Evolutionary conservation across 192 early-diverging fungal genomes (phyloP), one percentile per base, ranked within the genome.

Genomic region (Umbelopsis vinacea): DNA sequence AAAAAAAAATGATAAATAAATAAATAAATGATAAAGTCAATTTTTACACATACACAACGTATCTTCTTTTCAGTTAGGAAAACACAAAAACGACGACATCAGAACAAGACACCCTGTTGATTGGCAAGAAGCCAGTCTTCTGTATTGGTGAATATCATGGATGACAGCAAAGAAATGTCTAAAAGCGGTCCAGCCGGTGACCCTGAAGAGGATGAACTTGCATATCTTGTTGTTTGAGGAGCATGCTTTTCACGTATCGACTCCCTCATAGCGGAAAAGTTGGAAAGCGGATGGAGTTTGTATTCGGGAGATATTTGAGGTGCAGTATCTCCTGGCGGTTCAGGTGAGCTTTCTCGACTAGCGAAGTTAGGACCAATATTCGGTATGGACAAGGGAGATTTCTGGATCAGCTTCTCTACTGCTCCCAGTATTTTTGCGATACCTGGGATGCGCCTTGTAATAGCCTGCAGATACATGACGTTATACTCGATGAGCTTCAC

Each of bases 221-320:
- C 37, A 46, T 48, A 48, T 33, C 26, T 46, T 45, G 67, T 45
- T 7, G 21, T 68, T 46, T 68, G 67, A 22, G 67, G 67, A 46
- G 67, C 67, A 68, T 68, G 67, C 21, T 68, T 68, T 68, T 68
- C 67, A 11, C 37, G 19, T 17, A 68, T 68, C 0, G 40, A 46
- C 43, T 68, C 67, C 15, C 67, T 24, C 67, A 68, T 47, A 15
- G 46, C 23, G 23, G 45, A 24, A 45, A 68, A 68, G 67, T 23
- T 48, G 22, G 67, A 68, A 9, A 68, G 67, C 1, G 67, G 67
- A 23, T 68, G 67, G 4, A 68, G 67, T n/a, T 68, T 68, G 67
- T 68, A 68, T 5, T 68, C 67, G 3, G 67, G 45, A 40, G 67
- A 68, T 24, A 48, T 68, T 45, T 68, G 67, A n/a, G 67, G 43